phyloP scores from a whole-genome alignment of 2,329 filamentous ascomycete genomes.

The Colletotrichum spinosum region DNA sequence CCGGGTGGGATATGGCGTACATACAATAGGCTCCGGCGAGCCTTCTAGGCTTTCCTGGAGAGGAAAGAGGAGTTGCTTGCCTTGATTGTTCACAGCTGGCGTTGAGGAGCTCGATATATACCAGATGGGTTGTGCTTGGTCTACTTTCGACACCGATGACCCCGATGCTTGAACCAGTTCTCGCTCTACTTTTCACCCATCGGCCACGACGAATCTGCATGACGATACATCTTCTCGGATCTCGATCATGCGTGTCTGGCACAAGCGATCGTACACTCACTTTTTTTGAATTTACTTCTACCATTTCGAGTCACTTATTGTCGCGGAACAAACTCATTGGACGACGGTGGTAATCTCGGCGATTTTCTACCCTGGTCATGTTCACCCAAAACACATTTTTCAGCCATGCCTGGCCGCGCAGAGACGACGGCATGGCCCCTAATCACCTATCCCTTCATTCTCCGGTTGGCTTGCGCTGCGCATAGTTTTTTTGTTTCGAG shows the following conservation, averaged over 20 bases:
- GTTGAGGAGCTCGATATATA: constrained; percentile 39
- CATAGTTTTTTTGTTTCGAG: constrained; percentile 44
- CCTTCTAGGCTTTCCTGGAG: constrained; percentile 26
- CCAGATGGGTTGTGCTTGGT: constrained; percentile 40
- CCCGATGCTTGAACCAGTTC: constrained; percentile 37
- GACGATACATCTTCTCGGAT: constrained; percentile 63
- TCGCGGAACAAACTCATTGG: constrained; percentile 27
- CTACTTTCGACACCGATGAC: constrained; percentile 39
- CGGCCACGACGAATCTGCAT: constrained; percentile 68
- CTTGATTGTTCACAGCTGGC: constrained; percentile 38
- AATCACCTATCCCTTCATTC: constrained; percentile 31
- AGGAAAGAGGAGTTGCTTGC: constrained; percentile 35
- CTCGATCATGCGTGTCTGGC: constrained; percentile 71
- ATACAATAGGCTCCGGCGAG: constrained; percentile 27
- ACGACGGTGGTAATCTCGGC: constrained; percentile 13
- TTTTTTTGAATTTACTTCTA: constrained; percentile 44
- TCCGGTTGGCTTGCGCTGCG: constrained; percentile 35
- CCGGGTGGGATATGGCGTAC: constrained; percentile 30
- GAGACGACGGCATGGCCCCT: constrained; percentile 32
- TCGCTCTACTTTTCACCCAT: constrained; percentile 44
- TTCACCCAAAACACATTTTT: constrained; percentile 3
- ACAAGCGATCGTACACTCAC: constrained; percentile 64
- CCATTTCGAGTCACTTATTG: constrained; percentile 36
- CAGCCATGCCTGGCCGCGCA: constrained; percentile 12
- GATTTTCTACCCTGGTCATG: constrained; percentile 16